Evolutionary conservation across 495 filamentous ascomycete species (phyloP).

Genomic region (Lophiostoma macrostomum): DNA sequence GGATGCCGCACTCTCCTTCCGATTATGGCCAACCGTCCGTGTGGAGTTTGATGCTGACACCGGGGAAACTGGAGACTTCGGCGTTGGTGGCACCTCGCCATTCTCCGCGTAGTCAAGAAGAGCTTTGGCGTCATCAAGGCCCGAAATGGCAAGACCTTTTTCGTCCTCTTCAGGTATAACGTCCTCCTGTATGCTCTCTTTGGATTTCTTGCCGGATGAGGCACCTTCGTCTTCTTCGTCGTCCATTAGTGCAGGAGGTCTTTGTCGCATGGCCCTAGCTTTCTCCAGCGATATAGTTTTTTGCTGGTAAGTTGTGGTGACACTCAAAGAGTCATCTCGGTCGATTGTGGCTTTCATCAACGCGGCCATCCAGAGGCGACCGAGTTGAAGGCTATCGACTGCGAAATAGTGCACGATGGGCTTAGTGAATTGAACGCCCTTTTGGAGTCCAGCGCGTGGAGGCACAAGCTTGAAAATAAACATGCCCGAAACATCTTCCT

Average conservation of each 20-base stretch:
- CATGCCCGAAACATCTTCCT: slow-evolving; percentile 47
- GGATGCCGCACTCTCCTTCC: not conserved
- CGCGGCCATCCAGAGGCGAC: slow-evolving; percentile 96
- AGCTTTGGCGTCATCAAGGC: slow-evolving; percentile 32
- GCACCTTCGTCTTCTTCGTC: slow-evolving; percentile 55
- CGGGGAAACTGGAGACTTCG: slow-evolving; percentile 1
- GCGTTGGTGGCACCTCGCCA: not conserved
- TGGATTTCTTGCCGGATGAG: slow-evolving; percentile 19
- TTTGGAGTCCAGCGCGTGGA: slow-evolving; percentile 79
- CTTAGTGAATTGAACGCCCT: slow-evolving; percentile 94
- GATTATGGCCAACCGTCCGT: not conserved
- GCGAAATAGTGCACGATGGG: slow-evolving; percentile 97
- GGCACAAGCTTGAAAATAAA: slow-evolving; percentile 99
- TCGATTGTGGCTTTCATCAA: slow-evolving; percentile 99
- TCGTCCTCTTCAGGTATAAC: slow-evolving; percentile 31
- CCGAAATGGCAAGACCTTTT: slow-evolving; percentile 32
- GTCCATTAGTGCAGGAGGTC: slow-evolving; percentile 83
- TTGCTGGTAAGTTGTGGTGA: slow-evolving; percentile 89
- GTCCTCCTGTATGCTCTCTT: slow-evolving; percentile 28
- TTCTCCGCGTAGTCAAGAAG: slow-evolving; percentile 30
- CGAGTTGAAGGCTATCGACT: slow-evolving; percentile 81
- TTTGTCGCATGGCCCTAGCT: slow-evolving; percentile 74
- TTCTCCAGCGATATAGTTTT: slow-evolving; percentile 88
- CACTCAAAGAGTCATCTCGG: slow-evolving; percentile 71
- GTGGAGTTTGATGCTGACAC: not conserved